phyloP scores from a whole-genome alignment of 2,329 filamentous ascomycete genomes.

The Talaromyces sp. region DNA sequence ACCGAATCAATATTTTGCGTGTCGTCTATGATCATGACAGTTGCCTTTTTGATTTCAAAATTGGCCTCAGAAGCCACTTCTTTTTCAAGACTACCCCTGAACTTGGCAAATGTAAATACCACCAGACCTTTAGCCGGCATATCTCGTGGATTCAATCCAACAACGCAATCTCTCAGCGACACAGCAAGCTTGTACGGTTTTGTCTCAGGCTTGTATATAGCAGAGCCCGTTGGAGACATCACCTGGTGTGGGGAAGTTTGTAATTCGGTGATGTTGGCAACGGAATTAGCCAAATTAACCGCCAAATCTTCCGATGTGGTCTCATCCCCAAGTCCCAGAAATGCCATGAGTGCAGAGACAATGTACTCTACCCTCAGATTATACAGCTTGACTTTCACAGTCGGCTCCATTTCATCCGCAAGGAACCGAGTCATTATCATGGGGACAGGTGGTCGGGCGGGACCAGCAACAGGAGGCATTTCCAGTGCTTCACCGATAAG shows the following conservation, averaged over 20 bases:
- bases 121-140: constrained; percentile 71
- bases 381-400: constrained; percentile 80
- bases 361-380: constrained; percentile 85
- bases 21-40: constrained; percentile 78
- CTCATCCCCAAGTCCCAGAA: constrained; percentile 65
- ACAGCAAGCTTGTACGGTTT: constrained; percentile 55
- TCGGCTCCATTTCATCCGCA: constrained; percentile 88
- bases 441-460: constrained; percentile 33
- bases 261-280: constrained; percentile 68
- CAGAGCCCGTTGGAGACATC: constrained; percentile 14
- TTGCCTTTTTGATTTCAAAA: constrained; percentile 71
- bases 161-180: constrained; percentile 71
- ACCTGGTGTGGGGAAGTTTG: constrained; percentile 15
- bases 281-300: constrained; percentile 68
- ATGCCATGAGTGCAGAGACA: constrained; percentile 73
- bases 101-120: constrained; percentile 70
- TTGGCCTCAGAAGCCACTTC: constrained; percentile 59
- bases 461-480: constrained; percentile 18
- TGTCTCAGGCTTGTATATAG: constrained; percentile 19
- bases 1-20: constrained; percentile 44
- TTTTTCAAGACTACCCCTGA: constrained; percentile 63
- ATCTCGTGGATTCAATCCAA: constrained; percentile 79
- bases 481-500: constrained; percentile 61
- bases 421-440: constrained; percentile 87
- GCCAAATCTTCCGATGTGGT: constrained; percentile 69